Conservation (phyloP, 768 basidiomycete species). For the Termitomyces sp. region DNA sequence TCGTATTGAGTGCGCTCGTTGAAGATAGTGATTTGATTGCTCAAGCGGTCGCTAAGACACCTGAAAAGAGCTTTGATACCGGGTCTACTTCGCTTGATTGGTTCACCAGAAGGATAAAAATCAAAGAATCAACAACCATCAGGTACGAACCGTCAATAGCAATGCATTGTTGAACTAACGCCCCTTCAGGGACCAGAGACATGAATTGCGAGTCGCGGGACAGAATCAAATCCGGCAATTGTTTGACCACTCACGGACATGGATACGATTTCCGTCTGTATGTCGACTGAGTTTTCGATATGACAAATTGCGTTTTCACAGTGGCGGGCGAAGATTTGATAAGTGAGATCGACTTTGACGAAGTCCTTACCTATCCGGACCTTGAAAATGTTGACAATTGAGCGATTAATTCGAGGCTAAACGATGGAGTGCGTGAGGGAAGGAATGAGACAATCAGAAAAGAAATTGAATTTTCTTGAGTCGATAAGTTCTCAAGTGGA, state of each 20-base stretch:
- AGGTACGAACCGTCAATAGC: constrained; percentile 21
- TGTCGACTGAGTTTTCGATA: too few relatives aligned
- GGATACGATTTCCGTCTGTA: too few relatives aligned
- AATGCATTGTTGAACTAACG: neutral
- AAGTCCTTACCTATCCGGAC: too few relatives aligned
- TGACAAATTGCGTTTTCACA: too few relatives aligned
- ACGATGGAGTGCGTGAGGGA: too few relatives aligned
- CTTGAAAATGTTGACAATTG: too few relatives aligned
- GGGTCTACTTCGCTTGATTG: constrained; percentile 37
- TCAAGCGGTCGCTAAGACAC: constrained; percentile 32
- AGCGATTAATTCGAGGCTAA: too few relatives aligned
- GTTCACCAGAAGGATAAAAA: constrained; percentile 42
- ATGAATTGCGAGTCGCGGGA: constrained; percentile 44
- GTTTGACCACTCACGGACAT: neutral
- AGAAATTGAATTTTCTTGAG: too few relatives aligned
- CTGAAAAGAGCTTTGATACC: constrained; percentile 34
- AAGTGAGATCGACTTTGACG: too few relatives aligned
- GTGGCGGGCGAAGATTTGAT: too few relatives aligned
- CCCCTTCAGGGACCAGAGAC: constrained; percentile 37
- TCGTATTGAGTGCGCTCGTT: constrained; percentile 45
- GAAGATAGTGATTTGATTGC: constrained; percentile 51
- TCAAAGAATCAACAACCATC: constrained; percentile 41
- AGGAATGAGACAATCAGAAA: too few relatives aligned
- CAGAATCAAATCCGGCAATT: constrained; percentile 21
- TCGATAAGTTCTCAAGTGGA: too few relatives aligned